phyloP scores from a whole-genome alignment of 257 asterid genomes.

The Catharanthus roseus region DNA sequence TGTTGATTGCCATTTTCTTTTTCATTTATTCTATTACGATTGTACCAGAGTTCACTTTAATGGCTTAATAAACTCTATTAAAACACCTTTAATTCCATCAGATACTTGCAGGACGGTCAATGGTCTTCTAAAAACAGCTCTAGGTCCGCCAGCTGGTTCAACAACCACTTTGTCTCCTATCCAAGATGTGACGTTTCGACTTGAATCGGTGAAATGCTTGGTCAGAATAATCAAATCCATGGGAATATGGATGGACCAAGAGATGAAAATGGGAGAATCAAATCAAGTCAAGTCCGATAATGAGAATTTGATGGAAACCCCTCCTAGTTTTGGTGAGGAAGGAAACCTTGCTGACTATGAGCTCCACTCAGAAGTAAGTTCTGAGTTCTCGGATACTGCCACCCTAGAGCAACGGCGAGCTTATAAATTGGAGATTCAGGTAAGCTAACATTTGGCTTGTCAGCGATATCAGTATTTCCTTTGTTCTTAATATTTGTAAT shows the following conservation, averaged over 20 bases:
- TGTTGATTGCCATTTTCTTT: not conserved
- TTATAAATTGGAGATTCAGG: slow-evolving; percentile 93
- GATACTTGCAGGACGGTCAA: slow-evolving; percentile 86
- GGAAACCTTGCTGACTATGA: slow-evolving; percentile 61
- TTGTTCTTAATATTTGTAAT: not conserved
- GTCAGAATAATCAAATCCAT: slow-evolving; percentile 81
- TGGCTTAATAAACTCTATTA: slow-evolving; percentile 25
- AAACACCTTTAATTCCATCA: slow-evolving; percentile 40
- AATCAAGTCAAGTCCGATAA: slow-evolving; percentile 50
- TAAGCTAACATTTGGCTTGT: slow-evolving; percentile 26
- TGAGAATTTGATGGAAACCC: slow-evolving; percentile 50
- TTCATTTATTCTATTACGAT: slow-evolving; percentile 4
- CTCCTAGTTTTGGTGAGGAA: slow-evolving; percentile 43
- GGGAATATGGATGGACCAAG: slow-evolving; percentile 99
- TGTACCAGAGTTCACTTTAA: slow-evolving; percentile 2
- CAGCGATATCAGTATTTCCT: slow-evolving; percentile 6
- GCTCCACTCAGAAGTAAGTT: slow-evolving; percentile 56
- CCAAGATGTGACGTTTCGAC: slow-evolving; percentile 91
- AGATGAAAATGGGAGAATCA: slow-evolving; percentile 72
- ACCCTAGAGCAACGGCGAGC: slow-evolving; percentile 96
- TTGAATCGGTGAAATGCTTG: slow-evolving; percentile 93
- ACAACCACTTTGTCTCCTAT: slow-evolving; percentile 76
- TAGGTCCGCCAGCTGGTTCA: slow-evolving; percentile 98
- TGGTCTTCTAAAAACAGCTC: slow-evolving; percentile 94
- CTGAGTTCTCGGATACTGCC: slow-evolving; percentile 70